Evolutionary conservation across 164 flowering plant species (phyloP).

Genomic region (Magnolia kwangsiensis): DNA sequence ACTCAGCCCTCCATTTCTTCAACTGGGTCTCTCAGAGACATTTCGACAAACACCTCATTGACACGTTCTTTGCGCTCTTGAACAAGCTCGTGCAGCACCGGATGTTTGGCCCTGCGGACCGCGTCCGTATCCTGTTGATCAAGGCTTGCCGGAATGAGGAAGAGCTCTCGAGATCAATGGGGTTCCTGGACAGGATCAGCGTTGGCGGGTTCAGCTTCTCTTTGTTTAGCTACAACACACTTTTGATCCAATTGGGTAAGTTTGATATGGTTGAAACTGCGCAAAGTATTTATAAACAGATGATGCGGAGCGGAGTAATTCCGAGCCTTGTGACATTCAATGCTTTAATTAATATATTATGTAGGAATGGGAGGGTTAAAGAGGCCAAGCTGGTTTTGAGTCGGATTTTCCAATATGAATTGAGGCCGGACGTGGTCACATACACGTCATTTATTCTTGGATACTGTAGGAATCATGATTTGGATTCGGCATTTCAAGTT

Average conservation of each 20-base stretch:
- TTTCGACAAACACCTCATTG: conserved; percentile 48
- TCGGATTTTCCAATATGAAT: conserved; percentile 41
- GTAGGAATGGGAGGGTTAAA: conserved; percentile 60
- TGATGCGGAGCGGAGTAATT: conserved; percentile 41
- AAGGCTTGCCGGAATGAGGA: conserved; percentile 50
- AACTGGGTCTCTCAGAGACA: conserved; percentile 53
- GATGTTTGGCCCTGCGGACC: conserved; percentile 46
- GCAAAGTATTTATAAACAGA: conserved; percentile 39
- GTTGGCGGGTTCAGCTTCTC: conserved; percentile 37
- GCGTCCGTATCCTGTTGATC: conserved; percentile 58
- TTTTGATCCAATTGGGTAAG: conserved; percentile 67
- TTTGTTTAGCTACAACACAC: conserved; percentile 56
- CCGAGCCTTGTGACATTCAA: conserved; percentile 68
- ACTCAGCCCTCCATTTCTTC: conserved; percentile 46
- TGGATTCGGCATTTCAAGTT: conserved; percentile 52
- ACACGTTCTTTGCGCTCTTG: conserved; percentile 43
- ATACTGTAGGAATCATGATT: conserved; percentile 51
- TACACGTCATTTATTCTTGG: conserved; percentile 80
- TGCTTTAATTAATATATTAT: conserved; percentile 64
- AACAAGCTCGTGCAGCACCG: conserved; percentile 48
- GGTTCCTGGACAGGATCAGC: conserved; percentile 39
- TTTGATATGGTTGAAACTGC: conserved; percentile 55
- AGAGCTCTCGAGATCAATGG: conserved; percentile 47
- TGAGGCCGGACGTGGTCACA: conserved; percentile 62
- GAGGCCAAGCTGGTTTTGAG: conserved; percentile 53